Percentiles rank a stretch among this genome's conserved stretches.
These are phyloP conservation scores for Syzygium aqueum DNA, from an alignment of 345 rosid genomes.

Conservation along the genomic window DNA sequence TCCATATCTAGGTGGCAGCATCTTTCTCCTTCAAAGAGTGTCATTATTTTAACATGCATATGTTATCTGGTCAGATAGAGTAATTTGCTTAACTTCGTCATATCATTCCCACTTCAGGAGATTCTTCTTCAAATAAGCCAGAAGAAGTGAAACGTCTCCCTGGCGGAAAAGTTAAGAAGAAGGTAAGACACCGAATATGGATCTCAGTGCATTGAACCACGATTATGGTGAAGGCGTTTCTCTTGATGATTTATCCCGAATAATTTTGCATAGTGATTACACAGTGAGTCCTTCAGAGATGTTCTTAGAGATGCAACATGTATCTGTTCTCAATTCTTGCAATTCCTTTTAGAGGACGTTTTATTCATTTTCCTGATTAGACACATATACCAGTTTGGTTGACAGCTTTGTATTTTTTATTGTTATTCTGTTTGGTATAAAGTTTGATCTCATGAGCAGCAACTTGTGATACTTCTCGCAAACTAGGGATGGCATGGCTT, in stretches of 20 bases:
- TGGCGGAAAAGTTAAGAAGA: slow-evolving; percentile 90
- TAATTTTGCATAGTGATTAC: neutral
- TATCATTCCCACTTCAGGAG: slow-evolving; percentile 20
- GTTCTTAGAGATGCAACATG: neutral
- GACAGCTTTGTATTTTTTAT: neutral
- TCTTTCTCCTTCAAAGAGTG: neutral
- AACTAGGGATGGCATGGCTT: neutral
- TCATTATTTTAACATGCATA: neutral
- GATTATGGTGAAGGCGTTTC: neutral
- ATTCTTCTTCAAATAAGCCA: slow-evolving; percentile 32
- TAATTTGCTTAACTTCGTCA: neutral
- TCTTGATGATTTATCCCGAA: neutral
- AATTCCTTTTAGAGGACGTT: neutral
- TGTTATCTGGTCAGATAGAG: neutral
- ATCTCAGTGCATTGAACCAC: neutral
- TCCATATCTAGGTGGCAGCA: neutral
- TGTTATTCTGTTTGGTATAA: neutral
- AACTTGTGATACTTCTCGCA: neutral
- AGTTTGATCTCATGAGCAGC: neutral
- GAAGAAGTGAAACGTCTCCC: slow-evolving; percentile 92
- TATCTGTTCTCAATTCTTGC: neutral
- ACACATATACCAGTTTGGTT: neutral
- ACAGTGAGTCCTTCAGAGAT: neutral
- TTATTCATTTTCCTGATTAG: neutral
- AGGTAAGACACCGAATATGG: slow-evolving; percentile 35